Evolutionary conservation across 345 rosid genomes (phyloP).

Genomic region (Kernera saxatilis): DNA sequence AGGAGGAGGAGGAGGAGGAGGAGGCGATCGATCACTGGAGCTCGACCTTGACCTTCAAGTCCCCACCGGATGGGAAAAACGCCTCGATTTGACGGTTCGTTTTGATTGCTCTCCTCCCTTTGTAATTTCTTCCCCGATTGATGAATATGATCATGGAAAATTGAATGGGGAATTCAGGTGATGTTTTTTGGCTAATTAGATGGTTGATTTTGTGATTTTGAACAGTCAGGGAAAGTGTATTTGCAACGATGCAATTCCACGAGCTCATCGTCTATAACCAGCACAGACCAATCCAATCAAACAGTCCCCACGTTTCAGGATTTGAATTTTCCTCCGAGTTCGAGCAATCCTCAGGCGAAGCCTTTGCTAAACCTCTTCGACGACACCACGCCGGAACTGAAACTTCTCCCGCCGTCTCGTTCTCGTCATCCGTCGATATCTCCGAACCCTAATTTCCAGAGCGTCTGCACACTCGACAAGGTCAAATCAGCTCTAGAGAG

Average conservation of each 20-base stretch:
- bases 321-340: slow-evolving; percentile 52
- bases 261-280: slow-evolving; percentile 39
- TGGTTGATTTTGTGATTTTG: neutral
- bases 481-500: slow-evolving; percentile 77
- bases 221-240: slow-evolving; percentile 87
- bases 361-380: slow-evolving; percentile 46
- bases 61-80: slow-evolving; percentile 86
- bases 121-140: slow-evolving; percentile 6
- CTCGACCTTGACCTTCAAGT: slow-evolving; percentile 87
- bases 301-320: slow-evolving; percentile 55
- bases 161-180: neutral
- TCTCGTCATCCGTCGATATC: slow-evolving; percentile 26
- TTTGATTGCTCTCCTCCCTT: neutral
- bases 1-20: slow-evolving; percentile 26
- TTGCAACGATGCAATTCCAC: slow-evolving; percentile 59
- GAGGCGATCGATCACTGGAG: slow-evolving; percentile 48
- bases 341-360: slow-evolving; percentile 19
- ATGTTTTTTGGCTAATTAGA: neutral
- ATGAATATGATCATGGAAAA: too few relatives aligned
- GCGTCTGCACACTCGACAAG: slow-evolving; percentile 86
- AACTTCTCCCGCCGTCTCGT: slow-evolving; percentile 8
- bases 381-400: slow-evolving; percentile 42
- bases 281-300: slow-evolving; percentile 37
- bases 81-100: slow-evolving; percentile 78
- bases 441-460: slow-evolving; percentile 41